Conservation (phyloP, 352 stramenopile species). For the Phytopythium helicoides region DNA sequence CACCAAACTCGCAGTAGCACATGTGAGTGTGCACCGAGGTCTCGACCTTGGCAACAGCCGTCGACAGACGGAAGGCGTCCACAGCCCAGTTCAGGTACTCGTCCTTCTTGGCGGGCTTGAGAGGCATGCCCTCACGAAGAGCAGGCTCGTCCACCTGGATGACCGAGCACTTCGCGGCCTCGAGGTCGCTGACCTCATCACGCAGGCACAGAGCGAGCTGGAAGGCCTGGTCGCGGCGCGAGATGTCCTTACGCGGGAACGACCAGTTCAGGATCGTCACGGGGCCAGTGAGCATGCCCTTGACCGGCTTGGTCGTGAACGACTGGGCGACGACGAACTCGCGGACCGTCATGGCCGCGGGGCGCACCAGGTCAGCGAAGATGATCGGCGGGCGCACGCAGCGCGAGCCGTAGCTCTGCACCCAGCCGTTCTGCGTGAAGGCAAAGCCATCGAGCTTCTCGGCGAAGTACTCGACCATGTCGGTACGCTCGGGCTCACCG, state of each 20-base stretch:
- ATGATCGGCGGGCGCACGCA: constrained; percentile 93
- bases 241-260: constrained; percentile 91
- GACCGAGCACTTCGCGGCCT: constrained; percentile 84
- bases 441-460: constrained; percentile 92
- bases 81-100: constrained; percentile 80
- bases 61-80: constrained; percentile 88
- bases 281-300: constrained; percentile 93
- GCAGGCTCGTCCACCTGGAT: constrained; percentile 93
- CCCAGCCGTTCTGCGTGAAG: constrained; percentile 92
- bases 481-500: constrained; percentile 91
- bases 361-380: constrained; percentile 85
- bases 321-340: constrained; percentile 91
- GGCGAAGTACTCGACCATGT: constrained; percentile 96
- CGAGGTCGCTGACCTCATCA: constrained; percentile 90
- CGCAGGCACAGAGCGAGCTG: constrained; percentile 89
- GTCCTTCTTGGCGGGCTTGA: constrained; percentile 83
- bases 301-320: constrained; percentile 90
- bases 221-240: constrained; percentile 86
- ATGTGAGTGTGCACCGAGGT: constrained; percentile 96
- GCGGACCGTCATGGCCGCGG: constrained; percentile 86
- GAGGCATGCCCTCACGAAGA: constrained; percentile 90
- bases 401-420: constrained; percentile 92
- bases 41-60: constrained; percentile 79
- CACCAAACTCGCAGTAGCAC: constrained; percentile 95
- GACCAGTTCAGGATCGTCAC: constrained; percentile 96